Evolutionary conservation across 2,329 filamentous ascomycete species (phyloP).

Genomic region (Aspergillaceae sp.): DNA sequence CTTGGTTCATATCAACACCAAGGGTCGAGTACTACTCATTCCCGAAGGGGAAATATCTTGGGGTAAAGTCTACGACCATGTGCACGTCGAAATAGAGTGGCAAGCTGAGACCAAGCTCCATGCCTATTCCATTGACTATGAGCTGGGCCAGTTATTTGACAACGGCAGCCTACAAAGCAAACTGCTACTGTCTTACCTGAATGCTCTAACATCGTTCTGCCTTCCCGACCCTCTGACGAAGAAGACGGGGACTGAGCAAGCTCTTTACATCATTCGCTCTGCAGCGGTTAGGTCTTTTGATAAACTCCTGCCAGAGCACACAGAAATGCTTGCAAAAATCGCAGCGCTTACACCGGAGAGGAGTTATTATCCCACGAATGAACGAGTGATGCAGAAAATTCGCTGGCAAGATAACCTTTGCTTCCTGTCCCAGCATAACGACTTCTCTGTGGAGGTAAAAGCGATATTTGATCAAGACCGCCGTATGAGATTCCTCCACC

Average conservation of each 20-base stretch:
- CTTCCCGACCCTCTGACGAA: conserved; percentile 27
- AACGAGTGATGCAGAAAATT: conserved; percentile 41
- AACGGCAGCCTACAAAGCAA: conserved; percentile 46
- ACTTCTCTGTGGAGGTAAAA: conserved; percentile 30
- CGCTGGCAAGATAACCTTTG: conserved; percentile 35
- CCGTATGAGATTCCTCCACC: conserved; percentile 22
- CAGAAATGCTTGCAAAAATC: conserved; percentile 31
- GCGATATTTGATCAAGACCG: conserved; percentile 29
- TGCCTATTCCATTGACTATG: conserved; percentile 42
- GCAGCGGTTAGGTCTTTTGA: conserved; percentile 44
- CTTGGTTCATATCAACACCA: conserved; percentile 25
- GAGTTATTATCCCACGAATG: conserved; percentile 33
- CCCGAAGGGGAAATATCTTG: conserved; percentile 3
- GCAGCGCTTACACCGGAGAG: conserved; percentile 36
- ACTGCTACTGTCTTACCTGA: conserved; percentile 30
- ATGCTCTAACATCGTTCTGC: conserved; percentile 29
- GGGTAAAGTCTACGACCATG: conserved; percentile 17
- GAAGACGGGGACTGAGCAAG: conserved; percentile 23
- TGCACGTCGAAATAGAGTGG: conserved; percentile 29
- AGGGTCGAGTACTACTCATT: not conserved
- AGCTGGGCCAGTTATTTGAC: conserved; percentile 44
- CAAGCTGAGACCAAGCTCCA: conserved; percentile 24
- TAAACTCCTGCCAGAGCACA: conserved; percentile 28
- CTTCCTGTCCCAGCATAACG: conserved; percentile 39
- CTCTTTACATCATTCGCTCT: conserved; percentile 26